Conservation (phyloP, 2,329 filamentous ascomycete species). For the Gliomastix tumulicola region DNA sequence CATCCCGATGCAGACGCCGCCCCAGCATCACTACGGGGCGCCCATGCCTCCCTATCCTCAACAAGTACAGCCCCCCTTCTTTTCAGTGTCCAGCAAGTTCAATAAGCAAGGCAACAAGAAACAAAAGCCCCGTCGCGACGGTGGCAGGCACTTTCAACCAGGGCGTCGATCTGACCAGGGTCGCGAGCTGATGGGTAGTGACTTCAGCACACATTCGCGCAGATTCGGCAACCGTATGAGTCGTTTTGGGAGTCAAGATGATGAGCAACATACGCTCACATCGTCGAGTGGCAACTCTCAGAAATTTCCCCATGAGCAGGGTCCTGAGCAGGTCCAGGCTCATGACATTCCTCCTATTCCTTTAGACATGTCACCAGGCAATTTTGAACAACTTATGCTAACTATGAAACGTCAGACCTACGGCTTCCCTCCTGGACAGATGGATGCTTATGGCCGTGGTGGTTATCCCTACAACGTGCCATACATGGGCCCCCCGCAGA, state of each 20-base stretch:
- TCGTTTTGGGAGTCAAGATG: constrained; percentile 17
- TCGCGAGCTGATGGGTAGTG: constrained; percentile 16
- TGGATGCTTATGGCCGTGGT: constrained; percentile 29
- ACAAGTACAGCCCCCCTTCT: constrained; percentile 49
- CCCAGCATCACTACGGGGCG: constrained; percentile 54
- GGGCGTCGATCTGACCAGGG: constrained; percentile 27
- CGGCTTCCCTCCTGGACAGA: constrained; percentile 40
- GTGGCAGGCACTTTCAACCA: constrained; percentile 35
- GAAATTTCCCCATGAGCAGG: constrained; percentile 4
- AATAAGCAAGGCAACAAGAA: too few relatives aligned
- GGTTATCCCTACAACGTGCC: constrained; percentile 36
- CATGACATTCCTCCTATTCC: constrained; percentile 13
- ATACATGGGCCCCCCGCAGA: constrained; percentile 38
- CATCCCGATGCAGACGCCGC: constrained; percentile 59
- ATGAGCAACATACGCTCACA: constrained; percentile 6
- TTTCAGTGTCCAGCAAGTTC: constrained; percentile 12
- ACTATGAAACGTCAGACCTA: constrained; percentile 62
- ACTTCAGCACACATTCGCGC: neutral
- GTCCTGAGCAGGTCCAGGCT: too few relatives aligned
- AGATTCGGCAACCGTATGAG: too few relatives aligned
- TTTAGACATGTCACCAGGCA: constrained; percentile 60
- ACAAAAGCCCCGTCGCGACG: constrained; percentile 36
- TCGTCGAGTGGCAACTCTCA: neutral
- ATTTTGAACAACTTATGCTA: constrained; percentile 70
- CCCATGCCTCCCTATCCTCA: constrained; percentile 52